Base-by-base conservation (phyloP, 805 yeast species). In the Candida boleticola region DNA sequence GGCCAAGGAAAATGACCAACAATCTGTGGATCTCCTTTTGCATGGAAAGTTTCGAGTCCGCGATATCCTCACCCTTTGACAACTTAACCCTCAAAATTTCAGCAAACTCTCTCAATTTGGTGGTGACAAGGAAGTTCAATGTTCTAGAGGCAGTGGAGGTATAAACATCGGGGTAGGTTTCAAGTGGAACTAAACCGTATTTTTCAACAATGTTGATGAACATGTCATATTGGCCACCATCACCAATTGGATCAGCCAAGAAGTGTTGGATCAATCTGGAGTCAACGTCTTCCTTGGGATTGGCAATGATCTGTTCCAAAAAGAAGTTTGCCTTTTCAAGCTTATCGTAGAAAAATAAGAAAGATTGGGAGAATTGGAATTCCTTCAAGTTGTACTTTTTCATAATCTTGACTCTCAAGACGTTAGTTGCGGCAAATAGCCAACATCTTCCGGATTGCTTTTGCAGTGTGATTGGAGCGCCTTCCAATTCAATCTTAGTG, bases 381-480 rank as follows among this genome's bases (percentile, higher is more conserved):
- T 52, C 57, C 40, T 51, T 51, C 30, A 52, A 22, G 30, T 44
- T 43, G 27, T 43, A 40, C 35, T 47, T 47, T 39, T 48, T 50
- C 52, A 51, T 51, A 10, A 52, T 37, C 9, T 45, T 45, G 31
- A 47, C 46, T 18, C 56, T 35, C 43, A 51, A 41, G 22, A 51
- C 53, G 32, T 52, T 52, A 5, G 51, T 49, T 14, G 49, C 43
- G 4, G 57, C 57, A 30, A 51, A 51, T n/a, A 52, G 45, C 57
- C 57, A 52, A 37, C 57, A 51, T 25, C 55, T 35, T 18, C 55
- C 57, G 23, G 53, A 45, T n/a, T 48, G 23, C 25, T 42, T 45
- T 36, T 52, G 57, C 37, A 80, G 79, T 41, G 85, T 82, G 14
- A 84, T 74, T 20, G 90, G 89, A 1, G 77, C 53, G 3, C 83